Conservation (phyloP, 495 filamentous ascomycete species). For the Hyaloscypha variabilis region DNA sequence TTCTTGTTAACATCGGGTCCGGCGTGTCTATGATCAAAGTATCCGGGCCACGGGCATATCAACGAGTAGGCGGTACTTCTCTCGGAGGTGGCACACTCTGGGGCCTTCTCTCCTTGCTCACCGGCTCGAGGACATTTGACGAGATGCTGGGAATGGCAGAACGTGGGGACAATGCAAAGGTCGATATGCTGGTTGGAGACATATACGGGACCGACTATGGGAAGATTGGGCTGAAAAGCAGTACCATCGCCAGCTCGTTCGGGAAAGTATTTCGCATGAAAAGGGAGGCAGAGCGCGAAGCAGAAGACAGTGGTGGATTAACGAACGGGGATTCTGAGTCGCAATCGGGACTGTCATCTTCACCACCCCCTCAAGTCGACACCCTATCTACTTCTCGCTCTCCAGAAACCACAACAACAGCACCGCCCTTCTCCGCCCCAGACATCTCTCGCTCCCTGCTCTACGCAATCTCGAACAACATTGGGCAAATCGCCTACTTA, state of each 20-base stretch:
- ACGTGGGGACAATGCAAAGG: slow-evolving; percentile 83
- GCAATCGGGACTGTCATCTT: no score
- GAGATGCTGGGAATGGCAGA: slow-evolving; percentile 97
- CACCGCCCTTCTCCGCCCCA: slow-evolving; percentile 40
- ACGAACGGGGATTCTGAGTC: slow-evolving; percentile 49
- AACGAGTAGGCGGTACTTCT: slow-evolving; percentile 92
- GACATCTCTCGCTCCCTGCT: slow-evolving; percentile 65
- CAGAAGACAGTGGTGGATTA: slow-evolving; percentile 73
- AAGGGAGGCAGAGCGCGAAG: slow-evolving; percentile 67
- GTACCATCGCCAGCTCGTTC: slow-evolving; percentile 92
- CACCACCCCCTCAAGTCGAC: no score
- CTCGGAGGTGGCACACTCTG: slow-evolving; percentile 95
- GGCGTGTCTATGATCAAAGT: slow-evolving; percentile 99
- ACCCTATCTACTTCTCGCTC: no score
- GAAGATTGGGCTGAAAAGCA: slow-evolving; percentile 93
- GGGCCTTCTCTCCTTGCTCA: slow-evolving; percentile 89
- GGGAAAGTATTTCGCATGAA: slow-evolving; percentile 95
- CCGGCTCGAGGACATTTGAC: slow-evolving; percentile 87
- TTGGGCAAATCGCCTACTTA: slow-evolving; percentile 95
- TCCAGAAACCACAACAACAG: background rate
- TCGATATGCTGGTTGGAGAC: slow-evolving; percentile 97
- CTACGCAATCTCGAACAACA: slow-evolving; percentile 92
- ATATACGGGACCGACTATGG: slow-evolving; percentile 96
- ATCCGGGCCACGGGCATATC: slow-evolving; percentile 78
- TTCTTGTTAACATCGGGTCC: slow-evolving; percentile 98